These are phyloP conservation scores for Lophiotrema nucula DNA, from an alignment of 495 filamentous ascomycete genomes.

Conservation along the genomic window DNA sequence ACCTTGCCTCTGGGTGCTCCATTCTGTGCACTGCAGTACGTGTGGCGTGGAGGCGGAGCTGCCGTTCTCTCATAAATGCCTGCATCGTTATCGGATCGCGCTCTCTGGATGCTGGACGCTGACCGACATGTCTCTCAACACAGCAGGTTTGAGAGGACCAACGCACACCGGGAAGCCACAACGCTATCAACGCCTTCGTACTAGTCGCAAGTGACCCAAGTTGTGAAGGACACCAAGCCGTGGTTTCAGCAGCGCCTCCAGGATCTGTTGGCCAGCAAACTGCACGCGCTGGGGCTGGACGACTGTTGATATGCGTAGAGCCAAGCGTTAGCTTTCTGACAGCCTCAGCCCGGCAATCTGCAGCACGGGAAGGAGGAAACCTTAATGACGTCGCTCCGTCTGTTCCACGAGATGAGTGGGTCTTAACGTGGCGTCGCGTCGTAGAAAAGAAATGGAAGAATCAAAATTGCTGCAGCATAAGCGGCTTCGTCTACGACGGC, in stretches of 20 bases:
- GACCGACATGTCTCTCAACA: no score
- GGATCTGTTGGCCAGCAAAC: conserved; percentile 18
- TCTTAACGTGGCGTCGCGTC: conserved; percentile 30
- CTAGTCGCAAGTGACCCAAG: background rate
- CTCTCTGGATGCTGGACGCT: background rate
- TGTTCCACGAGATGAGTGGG: conserved; percentile 33
- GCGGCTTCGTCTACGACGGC: conserved; percentile 11
- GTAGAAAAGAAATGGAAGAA: conserved; percentile 12
- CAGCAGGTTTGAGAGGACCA: background rate
- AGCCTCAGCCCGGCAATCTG: conserved; percentile 24
- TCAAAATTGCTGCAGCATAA: conserved; percentile 20
- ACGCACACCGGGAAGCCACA: conserved; percentile 9
- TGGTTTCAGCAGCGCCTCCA: conserved; percentile 26
- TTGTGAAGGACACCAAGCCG: conserved; percentile 1
- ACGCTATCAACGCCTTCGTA: conserved; percentile 2
- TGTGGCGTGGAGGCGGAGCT: conserved; percentile 10
- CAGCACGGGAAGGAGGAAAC: conserved; percentile 18
- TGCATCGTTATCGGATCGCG: conserved; percentile 6
- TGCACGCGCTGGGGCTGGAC: no score
- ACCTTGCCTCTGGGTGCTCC: conserved; percentile 1
- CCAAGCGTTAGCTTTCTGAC: background rate
- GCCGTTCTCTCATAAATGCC: background rate
- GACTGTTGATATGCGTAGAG: no score
- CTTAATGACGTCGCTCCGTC: conserved; percentile 32
- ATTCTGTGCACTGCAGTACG: background rate